A percentile compares a stretch with the other conserved stretches of the same genome.
phyloP scores from a whole-genome alignment of 805 yeast species.

The Starmerella lactis-condensi region DNA sequence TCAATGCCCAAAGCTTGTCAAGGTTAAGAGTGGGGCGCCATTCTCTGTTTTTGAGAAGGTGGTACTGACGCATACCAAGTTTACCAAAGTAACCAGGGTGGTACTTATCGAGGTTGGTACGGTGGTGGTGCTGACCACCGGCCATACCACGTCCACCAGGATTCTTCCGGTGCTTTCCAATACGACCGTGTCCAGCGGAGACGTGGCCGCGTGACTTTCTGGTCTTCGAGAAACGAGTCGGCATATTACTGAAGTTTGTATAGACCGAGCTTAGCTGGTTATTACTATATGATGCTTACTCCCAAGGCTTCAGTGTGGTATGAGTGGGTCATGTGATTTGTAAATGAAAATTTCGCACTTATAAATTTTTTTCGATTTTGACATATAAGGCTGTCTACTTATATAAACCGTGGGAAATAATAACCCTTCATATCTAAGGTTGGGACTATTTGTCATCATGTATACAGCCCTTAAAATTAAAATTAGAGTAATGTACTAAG shows the following conservation, averaged over 20 bases:
- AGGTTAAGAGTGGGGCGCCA: conserved; percentile 97
- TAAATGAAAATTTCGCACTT: no score
- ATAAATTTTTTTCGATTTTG: no score
- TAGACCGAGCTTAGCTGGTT: no score
- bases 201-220: conserved; percentile 99
- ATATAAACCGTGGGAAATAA: no score
- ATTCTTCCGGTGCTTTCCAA: conserved; percentile 99
- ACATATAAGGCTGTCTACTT: no score
- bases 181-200: conserved; percentile 99
- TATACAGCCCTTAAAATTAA: no score
- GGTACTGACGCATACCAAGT: conserved; percentile 99
- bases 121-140: conserved; percentile 99
- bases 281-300: no score
- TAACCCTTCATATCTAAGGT: no score
- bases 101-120: conserved; percentile 98
- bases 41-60: conserved; percentile 81
- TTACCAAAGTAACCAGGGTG: conserved; percentile 99
- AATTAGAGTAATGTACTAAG: no score
- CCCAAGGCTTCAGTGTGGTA: no score
- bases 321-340: no score
- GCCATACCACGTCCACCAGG: conserved; percentile 99
- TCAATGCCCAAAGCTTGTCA: conserved; percentile 95
- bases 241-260: conserved; percentile 58
- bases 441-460: no score
- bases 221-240: conserved; percentile 97